phyloP scores from a whole-genome alignment of 2,329 filamentous ascomycete genomes.

The Trichophyton mentagrophytes region DNA sequence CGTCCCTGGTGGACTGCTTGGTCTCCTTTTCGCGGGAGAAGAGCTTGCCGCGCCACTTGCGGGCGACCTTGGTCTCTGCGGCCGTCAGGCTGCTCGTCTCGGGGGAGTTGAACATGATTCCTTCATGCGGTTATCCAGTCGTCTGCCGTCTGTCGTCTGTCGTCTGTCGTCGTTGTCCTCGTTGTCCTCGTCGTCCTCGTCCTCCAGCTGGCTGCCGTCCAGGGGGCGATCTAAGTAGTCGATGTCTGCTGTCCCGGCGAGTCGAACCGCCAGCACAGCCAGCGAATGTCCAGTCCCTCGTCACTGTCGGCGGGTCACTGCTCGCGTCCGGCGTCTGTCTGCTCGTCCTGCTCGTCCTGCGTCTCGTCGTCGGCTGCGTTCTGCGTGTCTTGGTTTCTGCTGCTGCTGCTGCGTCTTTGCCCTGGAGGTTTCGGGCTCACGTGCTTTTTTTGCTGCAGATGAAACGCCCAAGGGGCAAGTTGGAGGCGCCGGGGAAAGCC shows the following conservation, averaged over 20 bases:
- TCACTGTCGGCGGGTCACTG: not conserved
- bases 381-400: not conserved
- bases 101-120: not conserved
- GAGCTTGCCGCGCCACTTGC: constrained; percentile 40
- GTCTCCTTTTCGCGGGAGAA: constrained; percentile 32
- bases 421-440: constrained; percentile 5
- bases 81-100: constrained; percentile 7
- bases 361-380: not conserved
- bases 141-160: not conserved
- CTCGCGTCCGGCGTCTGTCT: not conserved
- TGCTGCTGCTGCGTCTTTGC: not conserved
- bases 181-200: not conserved
- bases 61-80: constrained; percentile 11
- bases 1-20: constrained; percentile 25
- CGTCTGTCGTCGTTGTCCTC: not conserved
- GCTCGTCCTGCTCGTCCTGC: not conserved
- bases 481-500: not conserved
- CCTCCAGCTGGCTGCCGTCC: too few species aligned
- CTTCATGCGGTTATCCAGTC: not conserved
- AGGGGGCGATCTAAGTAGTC: too few species aligned
- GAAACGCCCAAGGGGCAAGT: not conserved
- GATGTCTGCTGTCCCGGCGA: not conserved
- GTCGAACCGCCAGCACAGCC: not conserved
- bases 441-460: constrained; percentile 2
- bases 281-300: not conserved